phyloP scores from a whole-genome alignment of 345 rosid species.

The Balakata baccata region DNA sequence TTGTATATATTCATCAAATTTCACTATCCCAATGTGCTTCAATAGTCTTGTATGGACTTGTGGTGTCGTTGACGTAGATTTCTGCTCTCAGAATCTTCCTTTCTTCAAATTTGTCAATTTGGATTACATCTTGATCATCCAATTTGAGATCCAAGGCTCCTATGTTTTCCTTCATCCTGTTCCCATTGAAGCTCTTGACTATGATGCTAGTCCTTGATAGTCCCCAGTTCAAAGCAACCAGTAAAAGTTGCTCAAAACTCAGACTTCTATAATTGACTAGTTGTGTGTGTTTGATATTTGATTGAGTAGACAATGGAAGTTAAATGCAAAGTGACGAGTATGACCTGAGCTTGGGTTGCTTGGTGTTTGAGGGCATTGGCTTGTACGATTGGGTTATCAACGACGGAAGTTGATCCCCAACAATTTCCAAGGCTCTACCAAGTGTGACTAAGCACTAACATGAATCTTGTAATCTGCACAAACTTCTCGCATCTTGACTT shows the following conservation, averaged over 20 bases:
- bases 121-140: constrained; percentile 49
- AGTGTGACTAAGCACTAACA: constrained; percentile 79
- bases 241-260: background rate
- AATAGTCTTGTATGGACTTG: constrained; percentile 69
- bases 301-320: background rate
- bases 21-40: constrained; percentile 77
- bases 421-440: constrained; percentile 76
- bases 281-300: background rate
- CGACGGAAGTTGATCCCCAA: constrained; percentile 80
- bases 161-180: constrained; percentile 66
- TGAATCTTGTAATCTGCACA: constrained; percentile 62
- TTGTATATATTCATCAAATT: constrained; percentile 33
- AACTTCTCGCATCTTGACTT: constrained; percentile 56
- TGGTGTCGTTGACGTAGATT: constrained; percentile 57
- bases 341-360: constrained; percentile 75
- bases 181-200: constrained; percentile 69
- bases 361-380: constrained; percentile 65
- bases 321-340: background rate
- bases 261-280: background rate
- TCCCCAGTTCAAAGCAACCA: constrained; percentile 91
- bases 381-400: constrained; percentile 51
- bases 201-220: constrained; percentile 73
- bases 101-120: constrained; percentile 57
- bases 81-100: constrained; percentile 84
- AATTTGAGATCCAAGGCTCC: constrained; percentile 46